phyloP scores from a whole-genome alignment of 202 grass and related monocot species.

The Panicum hallii region DNA sequence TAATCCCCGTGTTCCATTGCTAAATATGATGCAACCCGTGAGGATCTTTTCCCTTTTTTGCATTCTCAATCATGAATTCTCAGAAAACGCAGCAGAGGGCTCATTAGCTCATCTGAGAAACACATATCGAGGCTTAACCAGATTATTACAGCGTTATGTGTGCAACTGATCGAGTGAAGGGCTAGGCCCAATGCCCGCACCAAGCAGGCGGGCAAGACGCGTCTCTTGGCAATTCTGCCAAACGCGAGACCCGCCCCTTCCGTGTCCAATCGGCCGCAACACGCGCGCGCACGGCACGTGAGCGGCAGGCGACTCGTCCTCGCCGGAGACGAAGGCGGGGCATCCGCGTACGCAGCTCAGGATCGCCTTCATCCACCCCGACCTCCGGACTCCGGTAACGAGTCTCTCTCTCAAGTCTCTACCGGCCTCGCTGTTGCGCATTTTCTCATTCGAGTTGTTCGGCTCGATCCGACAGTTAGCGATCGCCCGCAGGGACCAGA shows the following conservation, averaged over 20 bases:
- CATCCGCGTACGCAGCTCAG: constrained; percentile 38
- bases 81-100: too few relatives aligned
- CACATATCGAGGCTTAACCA: neutral
- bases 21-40: neutral
- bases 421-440: neutral
- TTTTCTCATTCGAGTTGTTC: constrained; percentile 17
- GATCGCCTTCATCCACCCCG: constrained; percentile 52
- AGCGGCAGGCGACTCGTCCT: constrained; percentile 7
- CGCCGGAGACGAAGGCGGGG: constrained; percentile 30
- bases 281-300: neutral
- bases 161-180: neutral
- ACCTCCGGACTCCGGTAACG: constrained; percentile 56
- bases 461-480: neutral
- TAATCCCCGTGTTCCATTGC: neutral
- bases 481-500: neutral
- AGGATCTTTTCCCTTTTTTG: neutral
- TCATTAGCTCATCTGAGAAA: neutral
- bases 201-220: neutral
- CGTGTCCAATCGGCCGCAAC: neutral
- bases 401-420: neutral
- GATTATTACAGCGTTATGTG: too few relatives aligned
- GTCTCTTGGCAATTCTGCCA: neutral
- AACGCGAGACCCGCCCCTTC: neutral
- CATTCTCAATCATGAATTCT: neutral
- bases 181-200: neutral